These are phyloP conservation scores for Nitzschia sp. DNA, from an alignment of 108 stramenopile genomes.

Conservation along the genomic window DNA sequence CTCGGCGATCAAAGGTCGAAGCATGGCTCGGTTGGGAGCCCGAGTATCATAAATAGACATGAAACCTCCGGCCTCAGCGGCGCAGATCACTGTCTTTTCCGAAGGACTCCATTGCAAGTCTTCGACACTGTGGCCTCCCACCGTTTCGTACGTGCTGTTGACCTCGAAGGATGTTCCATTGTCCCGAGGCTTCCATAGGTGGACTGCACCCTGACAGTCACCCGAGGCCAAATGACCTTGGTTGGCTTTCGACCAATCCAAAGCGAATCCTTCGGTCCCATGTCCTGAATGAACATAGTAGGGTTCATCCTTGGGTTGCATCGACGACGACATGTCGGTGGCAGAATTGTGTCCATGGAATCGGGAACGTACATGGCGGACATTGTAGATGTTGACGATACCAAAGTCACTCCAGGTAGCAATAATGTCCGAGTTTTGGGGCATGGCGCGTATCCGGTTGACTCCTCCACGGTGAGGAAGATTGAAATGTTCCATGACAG, in stretches of 20 bases:
- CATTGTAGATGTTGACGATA: slow-evolving; percentile 86
- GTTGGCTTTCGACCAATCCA: slow-evolving; percentile 85
- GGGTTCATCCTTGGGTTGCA: slow-evolving; percentile 38
- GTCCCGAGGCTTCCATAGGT: slow-evolving; percentile 68
- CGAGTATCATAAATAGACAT: slow-evolving; percentile 93
- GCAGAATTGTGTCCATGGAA: slow-evolving; percentile 41
- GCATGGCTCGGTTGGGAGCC: slow-evolving; percentile 76
- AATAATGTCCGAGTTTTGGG: slow-evolving; percentile 84
- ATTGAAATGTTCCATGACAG: slow-evolving; percentile 82
- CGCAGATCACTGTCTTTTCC: slow-evolving; percentile 92
- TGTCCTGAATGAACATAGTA: slow-evolving; percentile 81
- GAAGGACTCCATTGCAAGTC: slow-evolving; percentile 96
- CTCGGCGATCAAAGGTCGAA: slow-evolving; percentile 70
- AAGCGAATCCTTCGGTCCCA: slow-evolving; percentile 87
- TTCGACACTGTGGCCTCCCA: slow-evolving; percentile 72
- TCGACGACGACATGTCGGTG: slow-evolving; percentile 38
- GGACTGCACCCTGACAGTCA: slow-evolving; percentile 85
- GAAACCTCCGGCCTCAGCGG: slow-evolving; percentile 76
- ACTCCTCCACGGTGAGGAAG: slow-evolving; percentile 89
- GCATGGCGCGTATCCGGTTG: slow-evolving; percentile 93
- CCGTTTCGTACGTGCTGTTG: slow-evolving; percentile 47
- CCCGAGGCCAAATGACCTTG: slow-evolving; percentile 85
- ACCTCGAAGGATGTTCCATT: slow-evolving; percentile 45
- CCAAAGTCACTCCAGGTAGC: slow-evolving; percentile 92
- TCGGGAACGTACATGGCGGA: slow-evolving; percentile 52